Percentiles rank a stretch among this genome's conserved stretches.
These are phyloP conservation scores for Pythium aristosporum DNA, from an alignment of 352 stramenopile genomes.

Conservation along the genomic window DNA sequence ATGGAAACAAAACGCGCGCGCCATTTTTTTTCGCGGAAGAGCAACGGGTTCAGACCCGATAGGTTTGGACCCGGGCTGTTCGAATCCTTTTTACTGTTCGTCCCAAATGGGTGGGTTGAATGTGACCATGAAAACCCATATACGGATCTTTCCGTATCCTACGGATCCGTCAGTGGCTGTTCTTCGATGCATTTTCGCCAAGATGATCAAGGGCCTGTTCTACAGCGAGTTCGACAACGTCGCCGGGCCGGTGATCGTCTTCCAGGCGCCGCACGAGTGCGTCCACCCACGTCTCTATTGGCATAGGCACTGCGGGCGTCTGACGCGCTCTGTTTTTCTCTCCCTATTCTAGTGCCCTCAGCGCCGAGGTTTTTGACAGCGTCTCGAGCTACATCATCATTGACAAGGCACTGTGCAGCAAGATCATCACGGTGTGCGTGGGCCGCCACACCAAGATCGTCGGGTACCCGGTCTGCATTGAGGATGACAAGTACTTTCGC, in stretches of 20 bases:
- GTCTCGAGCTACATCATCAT: constrained; percentile 90
- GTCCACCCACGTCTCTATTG: constrained; percentile 6
- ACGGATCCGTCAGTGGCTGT: neutral
- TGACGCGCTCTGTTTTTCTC: neutral
- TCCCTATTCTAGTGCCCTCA: constrained; percentile 53
- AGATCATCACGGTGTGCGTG: constrained; percentile 84
- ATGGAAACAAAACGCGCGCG: constrained; percentile 3
- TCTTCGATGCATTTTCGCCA: neutral
- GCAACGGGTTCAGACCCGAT: neutral
- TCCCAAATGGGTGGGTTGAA: neutral
- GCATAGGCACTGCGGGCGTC: neutral
- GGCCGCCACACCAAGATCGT: constrained; percentile 83
- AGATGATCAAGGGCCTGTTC: constrained; percentile 86
- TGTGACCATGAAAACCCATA: neutral
- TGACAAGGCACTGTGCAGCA: constrained; percentile 83
- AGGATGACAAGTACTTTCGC: constrained; percentile 90
- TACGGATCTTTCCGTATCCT: constrained; percentile 17
- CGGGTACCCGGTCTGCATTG: constrained; percentile 85
- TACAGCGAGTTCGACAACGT: constrained; percentile 93
- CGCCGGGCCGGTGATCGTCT: constrained; percentile 87
- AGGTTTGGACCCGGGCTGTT: neutral
- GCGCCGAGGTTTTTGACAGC: constrained; percentile 82
- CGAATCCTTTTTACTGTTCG: neutral
- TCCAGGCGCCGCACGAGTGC: constrained; percentile 83
- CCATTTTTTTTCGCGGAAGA: neutral